phyloP scores from a whole-genome alignment of 495 filamentous ascomycete species.

The Cladorrhinum samala region DNA sequence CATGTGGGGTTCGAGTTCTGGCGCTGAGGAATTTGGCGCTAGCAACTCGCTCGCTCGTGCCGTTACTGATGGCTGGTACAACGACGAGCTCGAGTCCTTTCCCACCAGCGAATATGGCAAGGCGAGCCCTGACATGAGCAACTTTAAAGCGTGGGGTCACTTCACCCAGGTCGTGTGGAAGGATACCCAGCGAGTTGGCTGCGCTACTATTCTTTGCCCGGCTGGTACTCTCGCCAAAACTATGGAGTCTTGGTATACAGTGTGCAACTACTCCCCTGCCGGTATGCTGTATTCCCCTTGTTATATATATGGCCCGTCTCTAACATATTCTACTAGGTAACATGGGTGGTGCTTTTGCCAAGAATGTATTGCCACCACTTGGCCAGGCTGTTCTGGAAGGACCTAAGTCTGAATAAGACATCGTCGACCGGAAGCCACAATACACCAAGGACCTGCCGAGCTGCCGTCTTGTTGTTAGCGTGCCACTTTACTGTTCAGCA shows the following conservation, averaged over 20 bases:
- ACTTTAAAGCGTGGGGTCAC: slow-evolving; percentile 73
- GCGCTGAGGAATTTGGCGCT: slow-evolving; percentile 24
- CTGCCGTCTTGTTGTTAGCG: too few species aligned
- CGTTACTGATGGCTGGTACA: slow-evolving; percentile 78
- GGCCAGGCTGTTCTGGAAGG: slow-evolving; percentile 22
- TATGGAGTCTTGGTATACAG: slow-evolving; percentile 53
- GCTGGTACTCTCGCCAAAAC: slow-evolving; percentile 38
- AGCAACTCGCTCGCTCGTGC: slow-evolving; percentile 51
- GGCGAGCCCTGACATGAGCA: slow-evolving; percentile 45
- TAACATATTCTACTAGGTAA: slow-evolving; percentile 50
- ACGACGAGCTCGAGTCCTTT: slow-evolving; percentile 56
- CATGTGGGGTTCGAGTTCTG: slow-evolving; percentile 30
- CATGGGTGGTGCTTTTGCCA: slow-evolving; percentile 55
- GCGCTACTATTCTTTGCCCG: slow-evolving; percentile 52
- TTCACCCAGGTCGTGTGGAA: slow-evolving; percentile 91
- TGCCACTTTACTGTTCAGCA: too few species aligned
- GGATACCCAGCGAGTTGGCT: slow-evolving; percentile 63
- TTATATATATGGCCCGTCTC: not conserved
- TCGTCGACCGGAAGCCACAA: not conserved
- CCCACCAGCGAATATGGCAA: slow-evolving; percentile 33
- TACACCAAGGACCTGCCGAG: too few species aligned
- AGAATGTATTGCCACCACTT: slow-evolving; percentile 54
- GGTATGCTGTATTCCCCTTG: slow-evolving; percentile 38
- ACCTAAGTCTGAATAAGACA: not conserved
- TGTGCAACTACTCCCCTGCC: slow-evolving; percentile 81